phyloP scores from a whole-genome alignment of 2,329 filamentous ascomycete genomes.

The Alternaria burnsii region DNA sequence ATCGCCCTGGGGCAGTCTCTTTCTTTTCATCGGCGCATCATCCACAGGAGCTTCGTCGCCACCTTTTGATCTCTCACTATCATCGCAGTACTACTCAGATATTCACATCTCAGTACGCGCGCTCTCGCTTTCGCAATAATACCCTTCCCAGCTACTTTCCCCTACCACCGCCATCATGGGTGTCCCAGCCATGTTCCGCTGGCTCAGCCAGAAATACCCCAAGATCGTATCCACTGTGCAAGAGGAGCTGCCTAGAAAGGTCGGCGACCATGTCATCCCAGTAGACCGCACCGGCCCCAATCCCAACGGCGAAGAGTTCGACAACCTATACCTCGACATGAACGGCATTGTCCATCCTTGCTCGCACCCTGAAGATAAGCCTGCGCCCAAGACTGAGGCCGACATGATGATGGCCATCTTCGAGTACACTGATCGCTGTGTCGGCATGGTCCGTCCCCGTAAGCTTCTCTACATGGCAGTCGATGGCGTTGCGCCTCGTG shows the following conservation, averaged over 20 bases:
- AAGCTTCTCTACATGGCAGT: constrained; percentile 98
- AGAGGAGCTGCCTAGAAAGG: constrained; percentile 81
- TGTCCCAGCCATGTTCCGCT: constrained; percentile 94
- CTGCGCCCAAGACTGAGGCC: constrained; percentile 90
- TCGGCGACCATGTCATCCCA: constrained; percentile 85
- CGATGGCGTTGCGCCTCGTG: constrained; percentile 94
- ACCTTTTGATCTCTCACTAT: constrained; percentile 22
- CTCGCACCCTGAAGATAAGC: constrained; percentile 93
- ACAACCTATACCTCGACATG: constrained; percentile 99
- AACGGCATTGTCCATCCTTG: constrained; percentile 99
- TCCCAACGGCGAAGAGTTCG: constrained; percentile 96
- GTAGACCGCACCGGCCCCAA: constrained; percentile 86
- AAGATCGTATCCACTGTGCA: constrained; percentile 94
- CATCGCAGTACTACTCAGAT: constrained; percentile 28
- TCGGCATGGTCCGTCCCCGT: constrained; percentile 97
- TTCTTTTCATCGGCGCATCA: constrained; percentile 24
- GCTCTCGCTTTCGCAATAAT: constrained; percentile 24
- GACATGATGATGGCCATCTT: constrained; percentile 99
- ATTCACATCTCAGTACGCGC: constrained; percentile 26
- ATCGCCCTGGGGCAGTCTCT: constrained; percentile 16
- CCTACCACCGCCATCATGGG: constrained; percentile 69
- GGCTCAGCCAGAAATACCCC: constrained; percentile 95
- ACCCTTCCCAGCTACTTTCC: constrained; percentile 10
- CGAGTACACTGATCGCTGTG: constrained; percentile 96
- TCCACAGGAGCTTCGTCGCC: constrained; percentile 21